Base-by-base conservation (phyloP, 1,139 yeast genomes). In the Suhomyces bribrorum region DNA sequence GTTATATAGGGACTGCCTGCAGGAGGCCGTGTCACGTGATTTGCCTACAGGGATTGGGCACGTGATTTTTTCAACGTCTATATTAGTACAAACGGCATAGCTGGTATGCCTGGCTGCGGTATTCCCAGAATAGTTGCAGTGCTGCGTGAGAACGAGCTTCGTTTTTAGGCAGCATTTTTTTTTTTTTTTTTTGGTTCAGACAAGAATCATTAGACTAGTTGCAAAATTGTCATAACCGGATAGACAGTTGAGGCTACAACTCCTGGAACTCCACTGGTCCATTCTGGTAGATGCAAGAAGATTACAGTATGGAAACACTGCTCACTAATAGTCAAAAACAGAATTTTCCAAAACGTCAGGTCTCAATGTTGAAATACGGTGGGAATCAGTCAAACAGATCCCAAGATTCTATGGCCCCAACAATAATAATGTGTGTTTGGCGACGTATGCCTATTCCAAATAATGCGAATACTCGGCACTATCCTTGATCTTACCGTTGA, bases 401-500 rank as follows among this genome's bases (percentile, higher is more conserved):
- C 15, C 15, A 15, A 16, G 26, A 26, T 33, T 15, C 27, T 16
- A 26, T 18, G 16, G 31, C 11, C 12, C 5, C n/a, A n/a, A 14
- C 8, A 14, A 12, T 28, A 26, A 9, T 26, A 11, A 13, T 26
- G 15, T 9, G 7, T n/a, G n/a, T n/a, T n/a, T n/a, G n/a, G n/a
- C n/a, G n/a, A n/a, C n/a, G n/a, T n/a, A 7, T 22, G 16, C 16
- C 39, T 41, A 63, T 14, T 69, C 75, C 29, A 72, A 56, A 46
- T 45, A 65, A 49, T 69, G 76, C 11, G 75, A 53, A 49, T 84
- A 86, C 55, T 86, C 94, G 1, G 90, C 86, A 51, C 81, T 79
- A 51, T 92, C 97, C 55, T 84, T 85, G 36, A 92, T 75, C 63
- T 90, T 89, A 32, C 75, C 67, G 54, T 81, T 81, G 66, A 90